These are phyloP conservation scores for Asparagopsis taxiformis DNA, from an alignment of 31 red algal species.

Conservation along the genomic window DNA sequence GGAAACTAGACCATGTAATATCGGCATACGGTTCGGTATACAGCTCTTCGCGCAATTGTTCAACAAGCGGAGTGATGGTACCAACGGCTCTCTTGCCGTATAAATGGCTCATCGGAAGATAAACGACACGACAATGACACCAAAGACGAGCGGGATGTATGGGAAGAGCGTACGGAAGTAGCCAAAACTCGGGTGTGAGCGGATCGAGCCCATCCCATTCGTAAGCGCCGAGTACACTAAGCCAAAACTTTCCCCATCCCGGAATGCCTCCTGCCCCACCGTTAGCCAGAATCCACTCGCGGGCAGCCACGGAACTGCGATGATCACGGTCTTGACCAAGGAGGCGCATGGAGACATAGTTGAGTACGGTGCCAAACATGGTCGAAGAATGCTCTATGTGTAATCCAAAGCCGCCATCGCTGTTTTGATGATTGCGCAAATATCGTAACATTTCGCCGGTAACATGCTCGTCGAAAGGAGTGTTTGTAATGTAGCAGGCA, in stretches of 20 bases:
- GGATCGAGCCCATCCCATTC: slow-evolving; percentile 95
- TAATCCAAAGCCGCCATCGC: slow-evolving; percentile 95
- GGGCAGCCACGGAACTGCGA: slow-evolving; percentile 30
- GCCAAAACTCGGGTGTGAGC: slow-evolving; percentile 98
- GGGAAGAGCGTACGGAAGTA: slow-evolving; percentile 89
- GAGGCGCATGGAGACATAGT: slow-evolving; percentile 92
- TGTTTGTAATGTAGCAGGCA: slow-evolving; percentile 73
- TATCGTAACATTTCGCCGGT: slow-evolving; percentile 89
- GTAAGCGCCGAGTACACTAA: slow-evolving; percentile 86
- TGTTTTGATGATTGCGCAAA: slow-evolving; percentile 83
- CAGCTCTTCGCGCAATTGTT: slow-evolving; percentile 79
- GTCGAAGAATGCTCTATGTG: slow-evolving; percentile 95
- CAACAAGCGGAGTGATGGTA: slow-evolving; percentile 51
- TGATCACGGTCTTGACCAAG: slow-evolving; percentile 74
- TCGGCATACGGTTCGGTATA: slow-evolving; percentile 73
- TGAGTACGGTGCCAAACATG: slow-evolving; percentile 89
- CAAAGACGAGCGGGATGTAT: slow-evolving; percentile 93
- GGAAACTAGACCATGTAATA: slow-evolving; percentile 71
- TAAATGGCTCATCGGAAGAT: slow-evolving; percentile 96
- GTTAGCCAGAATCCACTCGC: slow-evolving; percentile 78
- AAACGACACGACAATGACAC: slow-evolving; percentile 97
- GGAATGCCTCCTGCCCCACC: slow-evolving; percentile 92
- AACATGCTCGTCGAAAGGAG: slow-evolving; percentile 30
- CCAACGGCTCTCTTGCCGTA: slow-evolving; percentile 88
- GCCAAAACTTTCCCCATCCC: slow-evolving; percentile 99